Conservation (phyloP, 1,139 yeast species). For the Arxiozyma bovina region DNA sequence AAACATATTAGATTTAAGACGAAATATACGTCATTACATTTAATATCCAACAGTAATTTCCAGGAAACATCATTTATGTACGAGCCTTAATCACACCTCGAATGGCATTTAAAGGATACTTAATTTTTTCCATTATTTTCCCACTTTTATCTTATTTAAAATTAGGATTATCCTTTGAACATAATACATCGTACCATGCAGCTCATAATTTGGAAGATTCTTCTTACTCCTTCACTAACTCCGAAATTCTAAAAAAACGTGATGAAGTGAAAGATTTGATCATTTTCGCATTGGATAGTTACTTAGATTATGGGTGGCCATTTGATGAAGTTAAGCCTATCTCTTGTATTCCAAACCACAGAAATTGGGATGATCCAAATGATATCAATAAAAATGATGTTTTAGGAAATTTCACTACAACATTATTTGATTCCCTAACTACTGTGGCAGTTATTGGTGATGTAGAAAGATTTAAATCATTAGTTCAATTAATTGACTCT, state of each 20-base stretch:
- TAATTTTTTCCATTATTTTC: background rate
- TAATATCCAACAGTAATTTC: no score
- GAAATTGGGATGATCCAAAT: conserved; percentile 44
- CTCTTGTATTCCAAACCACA: conserved; percentile 59
- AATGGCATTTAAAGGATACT: background rate
- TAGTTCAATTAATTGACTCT: conserved; percentile 41
- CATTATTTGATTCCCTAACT: conserved; percentile 71
- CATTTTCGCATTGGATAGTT: conserved; percentile 69
- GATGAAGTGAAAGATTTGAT: conserved; percentile 51
- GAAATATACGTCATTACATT: no score
- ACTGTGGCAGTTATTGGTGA: conserved; percentile 68
- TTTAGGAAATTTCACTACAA: conserved; percentile 72
- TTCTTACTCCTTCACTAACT: conserved; percentile 37
- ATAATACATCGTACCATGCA: no score
- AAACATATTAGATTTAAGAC: no score
- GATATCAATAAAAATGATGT: conserved; percentile 72
- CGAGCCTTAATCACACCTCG: no score
- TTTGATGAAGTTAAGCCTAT: conserved; percentile 75
- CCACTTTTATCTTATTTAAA: background rate
- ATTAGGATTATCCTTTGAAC: background rate
- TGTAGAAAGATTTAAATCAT: conserved; percentile 42
- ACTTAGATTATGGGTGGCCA: conserved; percentile 67
- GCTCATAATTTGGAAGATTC: background rate
- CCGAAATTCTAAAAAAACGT: conserved; percentile 40
- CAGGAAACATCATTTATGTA: no score